Evolutionary conservation across 2,329 filamentous ascomycete genomes (phyloP), one percentile per base, ranked within the genome.

Genomic region (Thielaviopsis ethacetica): DNA sequence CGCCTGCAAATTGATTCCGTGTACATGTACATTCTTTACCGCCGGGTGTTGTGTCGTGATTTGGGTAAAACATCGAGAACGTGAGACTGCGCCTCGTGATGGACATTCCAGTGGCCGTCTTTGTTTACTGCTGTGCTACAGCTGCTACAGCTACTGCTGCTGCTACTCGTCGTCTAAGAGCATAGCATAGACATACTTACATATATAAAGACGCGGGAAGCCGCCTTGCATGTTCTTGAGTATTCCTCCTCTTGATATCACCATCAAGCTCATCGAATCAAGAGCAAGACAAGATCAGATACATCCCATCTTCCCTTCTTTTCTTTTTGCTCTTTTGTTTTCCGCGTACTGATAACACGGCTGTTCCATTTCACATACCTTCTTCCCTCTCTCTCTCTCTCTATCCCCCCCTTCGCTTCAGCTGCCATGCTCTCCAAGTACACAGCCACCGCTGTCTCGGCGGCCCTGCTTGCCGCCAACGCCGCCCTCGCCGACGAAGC

Each of bases 341-440:
- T 26, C 24, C 24, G 10, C 30, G 30, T 34, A 10, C 30, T 6
- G 30, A 34, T 9, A 12, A 34, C 10, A 34, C 7, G 10, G 30
- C 30, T 34, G 10, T 10, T 10, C 30, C 10, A 9, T 34, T 34
- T 34, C 10, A 6, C 10, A 9, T 12, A 34, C 10, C 30, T 34
- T 9, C 5, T 44, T 15, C 10, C 10, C 38, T 44, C 15, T n/a
- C 13, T 3, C 38, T 44, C 38, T 44, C 13, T n/a, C n/a, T n/a
- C n/a, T 15, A 2, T 44, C 17, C 10, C 4, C 49, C 19, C 21
- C 49, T 24, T 51, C 49, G n/a, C 49, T 51, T 10, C 44, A 49
- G 1, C 44, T 21, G 19, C n/a, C 10, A 60, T 60, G 59, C 24
- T 60, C 26, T 21, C 27, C 55, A 60, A 60, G 53, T 60, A 60